phyloP scores from a whole-genome alignment of 306 rosid genomes.

The Castanospermum australe region DNA sequence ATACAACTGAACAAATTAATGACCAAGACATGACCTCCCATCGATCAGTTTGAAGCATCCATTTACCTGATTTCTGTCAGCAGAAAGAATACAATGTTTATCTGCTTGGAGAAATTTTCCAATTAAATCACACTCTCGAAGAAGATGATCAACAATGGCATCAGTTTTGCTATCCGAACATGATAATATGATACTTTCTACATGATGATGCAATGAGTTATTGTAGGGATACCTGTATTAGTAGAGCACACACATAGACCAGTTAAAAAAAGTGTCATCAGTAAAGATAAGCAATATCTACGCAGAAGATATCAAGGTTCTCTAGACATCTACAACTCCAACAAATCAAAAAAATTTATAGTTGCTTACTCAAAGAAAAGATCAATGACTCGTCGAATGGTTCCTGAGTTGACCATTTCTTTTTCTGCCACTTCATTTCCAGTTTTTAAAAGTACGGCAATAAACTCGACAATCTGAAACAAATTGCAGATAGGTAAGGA shows the following conservation, averaged over 20 bases:
- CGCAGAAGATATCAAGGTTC: not conserved
- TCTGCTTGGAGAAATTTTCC: conserved; percentile 76
- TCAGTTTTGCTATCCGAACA: conserved; percentile 88
- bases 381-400: conserved; percentile 77
- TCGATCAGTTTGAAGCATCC: conserved; percentile 30
- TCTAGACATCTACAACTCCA: not conserved
- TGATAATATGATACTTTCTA: conserved; percentile 78
- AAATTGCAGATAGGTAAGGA: conserved; percentile 18
- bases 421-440: conserved; percentile 81
- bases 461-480: conserved; percentile 88
- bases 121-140: conserved; percentile 78
- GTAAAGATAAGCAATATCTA: conserved; percentile 15
- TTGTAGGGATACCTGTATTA: conserved; percentile 89
- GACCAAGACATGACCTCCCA: conserved; percentile 27
- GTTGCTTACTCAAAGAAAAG: conserved; percentile 93
- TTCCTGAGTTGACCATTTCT: conserved; percentile 88
- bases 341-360: not conserved
- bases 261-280: conserved; percentile 8
- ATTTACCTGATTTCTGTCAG: conserved; percentile 61
- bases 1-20: not conserved
- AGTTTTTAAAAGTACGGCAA: conserved; percentile 83
- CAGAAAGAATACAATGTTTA: conserved; percentile 60
- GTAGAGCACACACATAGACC: conserved; percentile 12
- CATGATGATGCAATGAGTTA: conserved; percentile 87
- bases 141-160: conserved; percentile 70